Base-by-base conservation (phyloP, 1,139 yeast genomes). In the Nematodospora anomalae region DNA sequence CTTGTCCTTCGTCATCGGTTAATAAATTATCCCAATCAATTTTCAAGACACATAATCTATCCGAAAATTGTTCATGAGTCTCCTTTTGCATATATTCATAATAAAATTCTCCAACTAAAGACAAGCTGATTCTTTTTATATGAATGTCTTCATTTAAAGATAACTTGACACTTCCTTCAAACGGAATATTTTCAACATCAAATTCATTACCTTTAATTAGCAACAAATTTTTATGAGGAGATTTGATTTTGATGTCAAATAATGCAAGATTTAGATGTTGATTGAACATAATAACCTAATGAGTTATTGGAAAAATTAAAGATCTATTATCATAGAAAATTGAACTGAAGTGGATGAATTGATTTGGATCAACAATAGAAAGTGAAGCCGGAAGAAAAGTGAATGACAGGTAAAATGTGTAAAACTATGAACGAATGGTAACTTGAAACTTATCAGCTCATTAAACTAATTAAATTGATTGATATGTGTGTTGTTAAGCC, bases 1-100 rank as follows among this genome's bases (percentile, higher is more conserved):
- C 55, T 2, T 46, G 46, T 0, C 87, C 88, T 5, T 68, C 60
- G 1, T 74, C 55, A 27, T 60, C 53, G 3, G 70, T 62, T 30
- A 83, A 58, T 16, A 83, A 56, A 47, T 83, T 82, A 32, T 71
- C 69, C 90, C 90, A 83, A 11, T 61, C 65, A 16, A 74, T 76
- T 32, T 72, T 72, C 40, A 82, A 62, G 1, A 78, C 66, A 24
- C 72, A 65, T 10, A 66, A 55, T 28, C 74, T 69, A 45, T 80
- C 85, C 30, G 40, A 64, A 4, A 76, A 72, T 13, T 74, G 74
- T 35, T 73, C 71, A 4, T 64, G 57, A 18, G 62, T 45, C 6
- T 54, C 67, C 25, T 67, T 60, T 43, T 71, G 77, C 30, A 73
- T 55, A 52, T 73, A 81, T 39, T 79, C 82, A 20, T 80, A 58